A percentile compares a stretch with the other conserved stretches of the same genome.
phyloP scores from a whole-genome alignment of 2,329 filamentous ascomycete species.

The Colletotrichum orbiculare region DNA sequence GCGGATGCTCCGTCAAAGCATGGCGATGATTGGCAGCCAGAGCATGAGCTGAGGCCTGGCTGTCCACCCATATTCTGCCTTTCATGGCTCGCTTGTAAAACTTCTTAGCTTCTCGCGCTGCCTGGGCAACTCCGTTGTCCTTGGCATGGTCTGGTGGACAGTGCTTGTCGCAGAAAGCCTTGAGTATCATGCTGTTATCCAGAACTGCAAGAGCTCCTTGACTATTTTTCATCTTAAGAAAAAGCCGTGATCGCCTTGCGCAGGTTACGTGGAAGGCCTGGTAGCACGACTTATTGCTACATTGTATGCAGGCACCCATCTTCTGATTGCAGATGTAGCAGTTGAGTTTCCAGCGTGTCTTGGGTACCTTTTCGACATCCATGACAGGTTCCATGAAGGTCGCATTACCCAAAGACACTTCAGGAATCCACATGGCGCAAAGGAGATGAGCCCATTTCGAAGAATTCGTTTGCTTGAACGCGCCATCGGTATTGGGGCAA shows the following conservation, averaged over 20 bases:
- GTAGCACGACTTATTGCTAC: slow-evolving; percentile 96
- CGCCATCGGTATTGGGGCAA: slow-evolving; percentile 96
- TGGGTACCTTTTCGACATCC: slow-evolving; percentile 97
- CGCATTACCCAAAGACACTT: slow-evolving; percentile 93
- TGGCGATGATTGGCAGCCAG: slow-evolving; percentile 79
- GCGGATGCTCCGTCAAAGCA: slow-evolving; percentile 73
- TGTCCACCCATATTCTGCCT: slow-evolving; percentile 91
- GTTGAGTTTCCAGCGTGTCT: slow-evolving; percentile 89
- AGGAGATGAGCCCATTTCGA: slow-evolving; percentile 97
- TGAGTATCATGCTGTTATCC: slow-evolving; percentile 83
- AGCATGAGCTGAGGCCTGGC: slow-evolving; percentile 82
- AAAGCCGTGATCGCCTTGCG: slow-evolving; percentile 86
- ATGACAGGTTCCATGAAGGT: slow-evolving; percentile 99
- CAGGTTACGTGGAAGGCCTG: slow-evolving; percentile 98
- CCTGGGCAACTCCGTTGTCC: slow-evolving; percentile 84
- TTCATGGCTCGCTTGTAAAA: slow-evolving; percentile 93
- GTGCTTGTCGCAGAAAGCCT: slow-evolving; percentile 96
- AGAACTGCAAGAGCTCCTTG: slow-evolving; percentile 82
- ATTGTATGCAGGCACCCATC: slow-evolving; percentile 99
- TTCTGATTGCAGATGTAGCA: slow-evolving; percentile 98
- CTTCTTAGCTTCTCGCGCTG: slow-evolving; percentile 84
- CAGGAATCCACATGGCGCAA: slow-evolving; percentile 98
- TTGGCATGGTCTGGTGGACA: slow-evolving; percentile 89
- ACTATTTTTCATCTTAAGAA: slow-evolving; percentile 95
- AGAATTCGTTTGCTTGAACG: slow-evolving; percentile 97